Percentiles rank a stretch among this genome's conserved stretches.
Evolutionary conservation across 1,284 basidiomycete species (phyloP).

Genomic region (Rhizoctonia solani): DNA sequence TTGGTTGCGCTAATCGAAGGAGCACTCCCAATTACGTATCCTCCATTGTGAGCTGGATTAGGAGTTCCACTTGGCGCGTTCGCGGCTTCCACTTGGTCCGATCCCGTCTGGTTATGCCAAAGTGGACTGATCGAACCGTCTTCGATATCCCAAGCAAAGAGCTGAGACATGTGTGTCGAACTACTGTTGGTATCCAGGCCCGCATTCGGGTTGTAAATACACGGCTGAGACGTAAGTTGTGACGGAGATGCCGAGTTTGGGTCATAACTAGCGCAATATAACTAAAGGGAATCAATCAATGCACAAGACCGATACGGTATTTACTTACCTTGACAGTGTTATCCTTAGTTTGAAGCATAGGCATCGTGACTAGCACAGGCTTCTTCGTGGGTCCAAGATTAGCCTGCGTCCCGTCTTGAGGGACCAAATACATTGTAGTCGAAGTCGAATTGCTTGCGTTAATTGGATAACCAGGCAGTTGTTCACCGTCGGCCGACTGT

Average conservation of each 20-base stretch:
- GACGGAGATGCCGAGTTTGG: slow-evolving; percentile 1
- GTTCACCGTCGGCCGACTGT: slow-evolving; percentile 7
- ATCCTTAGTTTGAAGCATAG: slow-evolving; percentile 17
- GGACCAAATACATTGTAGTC: slow-evolving; percentile 27
- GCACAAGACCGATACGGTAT: not conserved
- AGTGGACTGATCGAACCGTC: slow-evolving; percentile 15
- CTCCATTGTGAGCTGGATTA: not conserved
- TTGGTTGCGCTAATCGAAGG: not conserved
- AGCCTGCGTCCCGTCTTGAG: slow-evolving; percentile 10
- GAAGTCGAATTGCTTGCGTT: slow-evolving; percentile 30
- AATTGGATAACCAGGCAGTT: slow-evolving; percentile 18
- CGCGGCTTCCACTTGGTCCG: not conserved
- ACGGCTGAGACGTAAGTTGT: slow-evolving; percentile 25
- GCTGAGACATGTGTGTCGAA: slow-evolving; percentile 21
- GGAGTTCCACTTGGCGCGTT: not conserved
- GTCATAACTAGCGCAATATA: slow-evolving; percentile 28
- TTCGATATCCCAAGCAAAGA: slow-evolving; percentile 25
- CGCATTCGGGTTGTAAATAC: slow-evolving; percentile 8
- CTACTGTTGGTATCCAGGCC: slow-evolving; percentile 29
- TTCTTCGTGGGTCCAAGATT: slow-evolving; percentile 20
- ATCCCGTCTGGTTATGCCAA: not conserved
- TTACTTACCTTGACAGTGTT: slow-evolving; percentile 6
- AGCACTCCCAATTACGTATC: slow-evolving; percentile 20
- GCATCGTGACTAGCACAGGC: slow-evolving; percentile 12
- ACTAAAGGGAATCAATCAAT: not conserved